Percentiles rank a stretch among this genome's conserved stretches.
These are phyloP conservation scores for Monosporascus ibericus DNA, from an alignment of 2,329 filamentous ascomycete species.

Conservation along the genomic window DNA sequence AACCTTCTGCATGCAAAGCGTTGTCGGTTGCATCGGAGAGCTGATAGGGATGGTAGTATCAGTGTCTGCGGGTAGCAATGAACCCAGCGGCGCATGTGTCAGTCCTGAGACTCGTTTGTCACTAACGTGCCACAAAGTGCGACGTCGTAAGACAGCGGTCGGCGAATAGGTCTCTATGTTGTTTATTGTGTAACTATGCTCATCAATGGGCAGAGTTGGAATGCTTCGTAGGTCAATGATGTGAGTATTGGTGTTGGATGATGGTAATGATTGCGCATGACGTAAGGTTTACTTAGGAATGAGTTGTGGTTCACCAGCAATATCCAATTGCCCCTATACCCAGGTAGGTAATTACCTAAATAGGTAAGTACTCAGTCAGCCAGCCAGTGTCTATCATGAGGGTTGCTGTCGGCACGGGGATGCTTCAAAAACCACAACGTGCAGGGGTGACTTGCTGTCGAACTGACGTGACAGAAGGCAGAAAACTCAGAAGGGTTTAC, in stretches of 20 bases:
- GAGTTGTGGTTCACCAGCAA: not conserved
- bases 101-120: not conserved
- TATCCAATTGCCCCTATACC: too few species aligned
- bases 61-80: not conserved
- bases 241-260: not conserved
- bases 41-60: not conserved
- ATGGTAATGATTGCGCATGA: not conserved
- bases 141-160: not conserved
- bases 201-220: too few species aligned
- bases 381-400: too few species aligned
- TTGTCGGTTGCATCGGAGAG: not conserved
- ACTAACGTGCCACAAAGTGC: not conserved
- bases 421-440: too few species aligned
- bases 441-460: too few species aligned
- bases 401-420: too few species aligned
- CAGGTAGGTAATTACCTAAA: too few species aligned
- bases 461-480: too few species aligned
- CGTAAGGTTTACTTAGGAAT: not conserved
- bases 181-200: not conserved
- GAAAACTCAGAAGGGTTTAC: too few species aligned
- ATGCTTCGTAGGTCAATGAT: not conserved
- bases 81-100: not conserved
- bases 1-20: not conserved
- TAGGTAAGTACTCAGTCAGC: too few species aligned
- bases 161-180: not conserved